Evolutionary conservation across 306 rosid genomes (phyloP), one percentile per base, ranked within the genome.

Genomic region (Rosa rugosa): DNA sequence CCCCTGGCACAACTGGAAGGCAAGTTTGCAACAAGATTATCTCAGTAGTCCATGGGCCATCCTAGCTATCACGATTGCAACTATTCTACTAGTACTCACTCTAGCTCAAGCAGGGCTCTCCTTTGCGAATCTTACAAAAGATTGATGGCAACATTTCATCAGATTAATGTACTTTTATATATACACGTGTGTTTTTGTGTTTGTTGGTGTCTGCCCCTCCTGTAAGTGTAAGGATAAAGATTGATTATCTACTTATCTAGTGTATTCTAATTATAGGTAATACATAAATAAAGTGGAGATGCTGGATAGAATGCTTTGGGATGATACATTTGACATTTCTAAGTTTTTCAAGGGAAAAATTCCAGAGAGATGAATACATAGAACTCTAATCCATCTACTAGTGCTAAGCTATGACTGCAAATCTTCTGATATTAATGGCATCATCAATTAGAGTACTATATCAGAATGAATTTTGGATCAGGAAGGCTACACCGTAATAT

Each of bases 31-130:
- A 60, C 82, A 76, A 0, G 75, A 81, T 38, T 78, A 80, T 40
- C 78, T 81, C 73, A 41, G 50, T 4, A 75, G 80, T 2, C 85
- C 85, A 4, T 81, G 89, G 85, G 69, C 83, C 36, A 0, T 62
- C 11, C 80, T 84, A 53, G 56, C 77, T 42, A 0, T 81, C 1
- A 56, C 31, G 1, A 23, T 60, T 60, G 67, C 40, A 0, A 60
- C 67, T 25, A 60, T 60, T 11, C 8, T 60, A 25, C 38, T 60
- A 23, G 40, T 23, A 12, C 77, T 80, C 63, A 59, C 80, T 51
- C 3, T 72, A 25, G 8, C 74, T 9, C 85, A 77, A 75, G 45
- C 65, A 5, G 44, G 69, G 57, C 22, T 59, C 72, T 76, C 67
- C 67, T 40, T 60, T n/a, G 63, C 63, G 0, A 56, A 56, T n/a